These are phyloP conservation scores for Gossypium rotundifolium DNA, from an alignment of 345 rosid species.

Conservation along the genomic window DNA sequence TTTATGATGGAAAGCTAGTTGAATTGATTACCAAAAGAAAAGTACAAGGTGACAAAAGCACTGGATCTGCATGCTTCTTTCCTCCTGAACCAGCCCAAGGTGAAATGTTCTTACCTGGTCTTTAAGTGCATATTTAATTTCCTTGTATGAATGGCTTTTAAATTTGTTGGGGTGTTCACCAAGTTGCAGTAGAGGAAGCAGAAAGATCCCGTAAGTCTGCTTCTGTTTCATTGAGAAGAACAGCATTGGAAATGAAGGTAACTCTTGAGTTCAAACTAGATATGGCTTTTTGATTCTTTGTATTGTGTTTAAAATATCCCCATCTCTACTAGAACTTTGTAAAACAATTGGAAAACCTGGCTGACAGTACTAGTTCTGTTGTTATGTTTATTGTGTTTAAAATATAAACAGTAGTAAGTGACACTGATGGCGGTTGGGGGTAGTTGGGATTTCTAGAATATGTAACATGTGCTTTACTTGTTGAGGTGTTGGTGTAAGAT, in stretches of 20 bases:
- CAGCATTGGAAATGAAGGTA: slow-evolving; percentile 38
- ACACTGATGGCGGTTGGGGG: background rate
- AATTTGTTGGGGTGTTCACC: background rate
- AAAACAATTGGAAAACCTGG: background rate
- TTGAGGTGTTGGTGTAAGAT: background rate
- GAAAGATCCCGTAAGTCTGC: slow-evolving; percentile 25
- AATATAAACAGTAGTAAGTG: background rate
- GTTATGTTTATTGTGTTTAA: background rate
- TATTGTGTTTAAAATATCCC: background rate
- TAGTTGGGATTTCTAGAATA: background rate
- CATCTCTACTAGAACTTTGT: background rate
- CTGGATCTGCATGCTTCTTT: slow-evolving; percentile 17
- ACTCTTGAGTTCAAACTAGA: slow-evolving; percentile 4
- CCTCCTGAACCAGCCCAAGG: slow-evolving; percentile 23
- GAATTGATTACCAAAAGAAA: slow-evolving; percentile 48
- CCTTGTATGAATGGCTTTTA: slow-evolving; percentile 11
- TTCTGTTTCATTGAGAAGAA: slow-evolving; percentile 9
- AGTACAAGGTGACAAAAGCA: slow-evolving; percentile 29
- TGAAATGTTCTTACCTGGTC: slow-evolving; percentile 20
- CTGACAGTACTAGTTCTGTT: background rate
- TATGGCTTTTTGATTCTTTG: background rate
- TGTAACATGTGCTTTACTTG: background rate
- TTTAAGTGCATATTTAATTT: background rate
- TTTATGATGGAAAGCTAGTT: slow-evolving; percentile 65
- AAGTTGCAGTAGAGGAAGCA: slow-evolving; percentile 21